These are phyloP conservation scores for Tulasnella sp. DNA, from an alignment of 768 basidiomycete genomes.

Conservation along the genomic window DNA sequence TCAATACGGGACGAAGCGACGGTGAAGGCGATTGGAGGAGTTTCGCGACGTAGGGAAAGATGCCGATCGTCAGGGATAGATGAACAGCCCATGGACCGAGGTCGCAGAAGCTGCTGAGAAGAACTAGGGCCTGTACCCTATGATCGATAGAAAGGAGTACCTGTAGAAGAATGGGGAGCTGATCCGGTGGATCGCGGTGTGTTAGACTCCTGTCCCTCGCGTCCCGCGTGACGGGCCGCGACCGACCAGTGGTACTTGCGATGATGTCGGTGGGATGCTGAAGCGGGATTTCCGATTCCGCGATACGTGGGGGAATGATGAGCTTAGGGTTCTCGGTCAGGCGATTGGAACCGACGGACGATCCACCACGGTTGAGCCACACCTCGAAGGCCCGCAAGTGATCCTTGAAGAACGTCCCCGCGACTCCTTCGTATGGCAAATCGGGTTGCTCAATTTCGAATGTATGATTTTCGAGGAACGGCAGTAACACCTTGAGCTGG, in stretches of 20 bases:
- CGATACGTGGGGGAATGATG: slow-evolving; percentile 33
- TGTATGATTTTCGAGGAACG: slow-evolving; percentile 3
- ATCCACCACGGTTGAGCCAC: slow-evolving; percentile 92
- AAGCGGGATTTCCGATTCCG: background rate
- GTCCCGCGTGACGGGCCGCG: background rate
- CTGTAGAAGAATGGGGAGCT: slow-evolving; percentile 94
- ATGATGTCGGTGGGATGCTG: background rate
- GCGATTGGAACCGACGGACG: slow-evolving; percentile 32
- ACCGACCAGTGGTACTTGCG: background rate
- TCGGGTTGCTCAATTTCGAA: slow-evolving; percentile 23
- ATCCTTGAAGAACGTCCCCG: slow-evolving; percentile 89
- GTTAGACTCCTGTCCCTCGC: slow-evolving; percentile 23
- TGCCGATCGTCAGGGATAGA: slow-evolving; percentile 89
- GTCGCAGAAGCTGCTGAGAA: slow-evolving; percentile 95
- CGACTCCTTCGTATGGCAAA: slow-evolving; percentile 61
- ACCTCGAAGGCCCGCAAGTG: slow-evolving; percentile 96
- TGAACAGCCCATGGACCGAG: slow-evolving; percentile 98
- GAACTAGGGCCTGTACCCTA: slow-evolving; percentile 86
- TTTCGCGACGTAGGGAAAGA: slow-evolving; percentile 97
- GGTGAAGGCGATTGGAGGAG: slow-evolving; percentile 88
- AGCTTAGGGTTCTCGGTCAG: slow-evolving; percentile 39
- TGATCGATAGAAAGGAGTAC: slow-evolving; percentile 94
- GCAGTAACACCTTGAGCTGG: slow-evolving; percentile 78
- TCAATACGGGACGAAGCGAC: slow-evolving; percentile 92
- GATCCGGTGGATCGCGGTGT: slow-evolving; percentile 88